These are phyloP conservation scores for Trichoderma breve DNA, from an alignment of 2,329 filamentous ascomycete genomes.

Conservation along the genomic window DNA sequence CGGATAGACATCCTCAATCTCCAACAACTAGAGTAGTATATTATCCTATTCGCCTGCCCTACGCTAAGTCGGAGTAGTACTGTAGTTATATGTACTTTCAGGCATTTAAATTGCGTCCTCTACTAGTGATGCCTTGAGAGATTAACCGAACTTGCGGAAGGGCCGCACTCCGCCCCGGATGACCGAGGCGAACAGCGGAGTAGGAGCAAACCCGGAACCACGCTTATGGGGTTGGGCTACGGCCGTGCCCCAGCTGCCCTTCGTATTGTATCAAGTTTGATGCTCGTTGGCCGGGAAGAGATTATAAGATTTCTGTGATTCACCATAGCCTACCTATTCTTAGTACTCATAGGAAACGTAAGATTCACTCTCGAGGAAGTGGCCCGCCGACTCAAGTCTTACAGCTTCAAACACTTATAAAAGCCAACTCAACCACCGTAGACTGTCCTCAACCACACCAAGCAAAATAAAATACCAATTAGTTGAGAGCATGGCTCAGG, in stretches of 20 bases:
- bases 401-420: background rate
- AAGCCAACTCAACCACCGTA: background rate
- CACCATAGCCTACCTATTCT: background rate
- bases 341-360: background rate
- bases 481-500: background rate
- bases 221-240: no score
- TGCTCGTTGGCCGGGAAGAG: background rate
- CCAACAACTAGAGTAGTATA: background rate
- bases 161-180: background rate
- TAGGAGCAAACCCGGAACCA: background rate
- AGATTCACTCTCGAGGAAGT: background rate
- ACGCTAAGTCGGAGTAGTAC: no score
- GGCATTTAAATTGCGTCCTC: no score
- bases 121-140: no score
- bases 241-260: background rate
- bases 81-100: no score
- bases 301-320: background rate
- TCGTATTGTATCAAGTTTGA: background rate
- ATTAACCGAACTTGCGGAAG: background rate
- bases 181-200: background rate
- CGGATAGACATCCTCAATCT: background rate
- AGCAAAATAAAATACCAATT: background rate
- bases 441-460: background rate
- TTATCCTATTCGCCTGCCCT: background rate
- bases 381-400: background rate